Conservation (phyloP, 192 early-diverging fungal genomes). For the Umbelopsis vinacea region DNA sequence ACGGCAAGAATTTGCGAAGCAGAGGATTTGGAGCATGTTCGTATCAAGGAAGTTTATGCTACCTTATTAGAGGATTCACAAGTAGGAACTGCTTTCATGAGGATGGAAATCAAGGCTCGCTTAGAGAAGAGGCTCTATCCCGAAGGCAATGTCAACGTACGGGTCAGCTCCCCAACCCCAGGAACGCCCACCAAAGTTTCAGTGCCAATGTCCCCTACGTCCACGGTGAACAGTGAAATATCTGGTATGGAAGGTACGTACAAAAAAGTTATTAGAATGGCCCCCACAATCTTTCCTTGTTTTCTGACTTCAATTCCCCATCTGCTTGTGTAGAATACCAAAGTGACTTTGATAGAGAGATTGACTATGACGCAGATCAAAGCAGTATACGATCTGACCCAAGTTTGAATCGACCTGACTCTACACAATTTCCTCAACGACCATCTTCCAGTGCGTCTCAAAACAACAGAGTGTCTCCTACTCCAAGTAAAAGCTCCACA, state of each 20-base stretch:
- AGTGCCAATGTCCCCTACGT: slow-evolving; percentile 7
- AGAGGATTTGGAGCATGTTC: slow-evolving; percentile 57
- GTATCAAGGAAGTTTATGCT: slow-evolving; percentile 53
- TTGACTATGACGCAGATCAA: not conserved
- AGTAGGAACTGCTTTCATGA: slow-evolving; percentile 50
- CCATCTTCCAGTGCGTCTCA: slow-evolving; percentile 7
- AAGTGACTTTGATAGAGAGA: not conserved
- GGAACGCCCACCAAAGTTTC: slow-evolving; percentile 2
- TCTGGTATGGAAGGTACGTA: not conserved
- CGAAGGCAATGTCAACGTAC: not conserved
- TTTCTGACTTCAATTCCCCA: not conserved
- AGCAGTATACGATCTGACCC: slow-evolving; percentile 7
- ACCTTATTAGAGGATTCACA: slow-evolving; percentile 57
- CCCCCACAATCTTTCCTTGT: not conserved
- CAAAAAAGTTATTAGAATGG: slow-evolving; percentile 13
- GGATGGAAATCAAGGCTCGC: slow-evolving; percentile 51
- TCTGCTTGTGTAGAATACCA: not conserved
- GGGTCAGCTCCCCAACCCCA: slow-evolving; percentile 23
- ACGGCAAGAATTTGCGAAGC: slow-evolving; percentile 54
- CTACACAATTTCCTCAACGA: not conserved
- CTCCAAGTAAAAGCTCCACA: not conserved
- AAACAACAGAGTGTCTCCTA: not conserved
- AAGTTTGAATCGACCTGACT: not conserved
- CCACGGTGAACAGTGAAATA: not conserved
- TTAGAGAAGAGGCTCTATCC: slow-evolving; percentile 34